Evolutionary conservation across 257 asterid species (phyloP).

Genomic region (Solanum sejunctum): DNA sequence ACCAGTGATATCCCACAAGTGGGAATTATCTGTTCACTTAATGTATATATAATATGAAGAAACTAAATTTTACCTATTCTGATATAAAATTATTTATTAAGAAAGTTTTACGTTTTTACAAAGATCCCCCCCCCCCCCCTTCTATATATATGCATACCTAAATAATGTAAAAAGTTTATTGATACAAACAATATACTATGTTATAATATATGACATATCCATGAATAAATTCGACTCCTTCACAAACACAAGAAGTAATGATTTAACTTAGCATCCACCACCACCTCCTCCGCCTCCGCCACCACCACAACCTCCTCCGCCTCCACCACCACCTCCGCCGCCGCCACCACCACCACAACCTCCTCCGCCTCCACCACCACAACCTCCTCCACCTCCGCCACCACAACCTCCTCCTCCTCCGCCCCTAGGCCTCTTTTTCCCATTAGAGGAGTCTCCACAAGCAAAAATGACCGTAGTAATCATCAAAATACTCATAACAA

Average conservation of each 20-base stretch:
- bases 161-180: too few relatives aligned
- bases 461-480: constrained; percentile 8
- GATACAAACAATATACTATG: too few relatives aligned
- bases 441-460: background rate
- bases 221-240: background rate
- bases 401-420: background rate
- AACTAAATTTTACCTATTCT: background rate
- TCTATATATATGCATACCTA: too few relatives aligned
- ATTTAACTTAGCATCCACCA: background rate
- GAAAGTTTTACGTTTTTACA: too few relatives aligned
- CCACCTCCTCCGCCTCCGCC: background rate
- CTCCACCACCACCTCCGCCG: background rate
- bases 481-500: constrained; percentile 1
- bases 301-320: background rate
- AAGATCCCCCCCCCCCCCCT: too few relatives aligned
- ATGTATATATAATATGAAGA: background rate
- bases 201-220: too few relatives aligned
- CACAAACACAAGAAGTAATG: background rate
- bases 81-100: too few relatives aligned
- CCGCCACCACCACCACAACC: background rate
- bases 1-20: too few relatives aligned
- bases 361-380: background rate
- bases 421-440: background rate
- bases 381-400: background rate
- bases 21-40: background rate